These are phyloP conservation scores for Skeletonema grethae DNA, from an alignment of 108 stramenopile species.

Conservation along the genomic window DNA sequence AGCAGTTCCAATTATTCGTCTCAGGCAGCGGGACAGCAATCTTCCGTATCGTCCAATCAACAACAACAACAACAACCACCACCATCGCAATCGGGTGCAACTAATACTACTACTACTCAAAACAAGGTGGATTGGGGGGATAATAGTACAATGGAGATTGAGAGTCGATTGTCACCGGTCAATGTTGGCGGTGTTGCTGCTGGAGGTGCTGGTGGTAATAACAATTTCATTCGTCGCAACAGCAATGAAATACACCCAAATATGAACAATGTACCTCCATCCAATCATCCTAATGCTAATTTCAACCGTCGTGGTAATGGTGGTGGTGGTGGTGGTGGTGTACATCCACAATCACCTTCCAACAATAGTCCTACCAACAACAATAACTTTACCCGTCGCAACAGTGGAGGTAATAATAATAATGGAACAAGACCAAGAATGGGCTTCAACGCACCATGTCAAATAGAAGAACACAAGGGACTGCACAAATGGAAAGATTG, in stretches of 20 bases:
- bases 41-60: not conserved
- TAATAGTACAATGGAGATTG: not conserved
- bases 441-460: not conserved
- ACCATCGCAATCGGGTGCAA: not conserved
- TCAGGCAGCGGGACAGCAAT: not conserved
- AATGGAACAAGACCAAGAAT: not conserved
- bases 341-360: too few relatives aligned
- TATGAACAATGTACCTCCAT: not conserved
- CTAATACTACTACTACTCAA: not conserved
- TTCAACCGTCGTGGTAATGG: not conserved
- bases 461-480: not conserved
- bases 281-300: not conserved
- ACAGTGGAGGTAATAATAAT: not conserved
- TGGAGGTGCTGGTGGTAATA: not conserved
- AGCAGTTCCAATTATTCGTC: not conserved
- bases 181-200: not conserved
- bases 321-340: not conserved
- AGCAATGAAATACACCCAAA: not conserved
- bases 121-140: constrained; percentile 6
- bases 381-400: not conserved
- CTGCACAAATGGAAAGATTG: constrained; percentile 1
- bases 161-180: not conserved
- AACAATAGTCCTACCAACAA: too few relatives aligned
- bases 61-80: not conserved
- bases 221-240: not conserved